Base-by-base conservation (phyloP, 768 basidiomycete species). In the Lyophyllum atratum region DNA sequence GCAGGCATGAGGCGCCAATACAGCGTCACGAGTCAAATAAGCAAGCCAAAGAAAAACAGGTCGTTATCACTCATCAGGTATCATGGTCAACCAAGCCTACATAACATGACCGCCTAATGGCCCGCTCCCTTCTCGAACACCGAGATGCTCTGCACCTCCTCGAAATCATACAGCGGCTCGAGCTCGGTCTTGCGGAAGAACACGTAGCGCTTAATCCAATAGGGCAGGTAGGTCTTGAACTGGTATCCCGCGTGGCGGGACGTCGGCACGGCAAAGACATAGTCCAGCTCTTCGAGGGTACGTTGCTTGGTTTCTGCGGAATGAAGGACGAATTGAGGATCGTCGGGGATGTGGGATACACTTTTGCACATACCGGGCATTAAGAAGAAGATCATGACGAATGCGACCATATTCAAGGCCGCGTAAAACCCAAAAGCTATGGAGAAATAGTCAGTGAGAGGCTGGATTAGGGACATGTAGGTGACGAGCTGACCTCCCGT, bases 391-490 rank as follows among this genome's bases (percentile, higher is more conserved):
- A 85, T 84, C 79, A 84, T 77, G 28, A 81, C 33, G 33, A 84
- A 73, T 0, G 82, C 84, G 12, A 76, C 59, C 4, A 81, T 68
- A 59, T 83, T 84, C 22, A 82, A 58, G 4, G 77, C 82, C 3
- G 79, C 81, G 59, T 85, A 85, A 70, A 84, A 85, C 22, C 79
- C 78, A 67, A 87, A 87, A 1, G 84, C 79, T 73, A 31, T 19
- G 39, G 15, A 31, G 21, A 45, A 6, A 19, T 43, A 6, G 11
- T 8, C 25, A 29, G 26, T 29, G 12, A 19, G 21, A 21, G 50
- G 19, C 37, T 5, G 19, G 15, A 2, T 11, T 21, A 29, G 33
- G 19, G 25, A 69, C 71, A n/a, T 58, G 52, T 26, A 11, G 22
- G 2, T 9, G 14, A 7, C 47, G 62, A 28, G 64, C 63, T 15